Base-by-base conservation (phyloP, 106 monocot genomes). In the Allium fistulosum region DNA sequence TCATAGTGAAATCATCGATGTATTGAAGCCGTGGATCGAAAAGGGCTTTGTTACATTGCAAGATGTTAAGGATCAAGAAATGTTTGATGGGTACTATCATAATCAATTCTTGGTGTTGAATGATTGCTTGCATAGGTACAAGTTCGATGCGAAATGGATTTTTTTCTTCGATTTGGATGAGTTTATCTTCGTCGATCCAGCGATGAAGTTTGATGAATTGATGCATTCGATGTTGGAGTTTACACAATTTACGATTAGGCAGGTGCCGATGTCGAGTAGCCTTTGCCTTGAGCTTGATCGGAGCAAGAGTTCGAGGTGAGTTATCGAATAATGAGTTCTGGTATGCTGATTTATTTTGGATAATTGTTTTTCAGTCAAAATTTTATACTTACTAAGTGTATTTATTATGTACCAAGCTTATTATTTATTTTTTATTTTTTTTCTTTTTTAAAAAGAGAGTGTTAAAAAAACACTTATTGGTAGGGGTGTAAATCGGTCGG, bases 141-240 rank as follows among this genome's bases (percentile, higher is more conserved):
- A 78, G 46, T 73, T 79, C 58, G 49, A 12, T 1, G 88, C 88
- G 0, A 85, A 83, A 62, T 92, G 92, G 92, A 85, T 85, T 49
- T 85, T 92, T 74, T 85, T 88, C 85, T 92, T 92, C 58, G 92
- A 92, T 57, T 66, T 92, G 49, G 92, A 92, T 17, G 92, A 92
- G 88, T 92, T 83, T 71, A 53, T 92, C 11, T 88, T 85, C 52
- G 50, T 92, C 10, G 61, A 74, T 0, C 70, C 67, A 13, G 65
- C 46, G 59, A 62, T 26, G 6, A 9, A 4, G 27, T 68, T 92
- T n/a, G 59, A 53, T 11, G 15, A 65, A 8, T 52, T 88, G 22
- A 76, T 92, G 57, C 47, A 56, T 4, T 78, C 73, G 45, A 64
- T 92, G 58, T 48, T 57, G 14, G 73, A 72, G 14, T 80, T 68